A percentile compares a stretch with the other conserved stretches of the same genome.
Conservation (phyloP, 768 basidiomycete genomes). For the Tremella mesenterica region DNA sequence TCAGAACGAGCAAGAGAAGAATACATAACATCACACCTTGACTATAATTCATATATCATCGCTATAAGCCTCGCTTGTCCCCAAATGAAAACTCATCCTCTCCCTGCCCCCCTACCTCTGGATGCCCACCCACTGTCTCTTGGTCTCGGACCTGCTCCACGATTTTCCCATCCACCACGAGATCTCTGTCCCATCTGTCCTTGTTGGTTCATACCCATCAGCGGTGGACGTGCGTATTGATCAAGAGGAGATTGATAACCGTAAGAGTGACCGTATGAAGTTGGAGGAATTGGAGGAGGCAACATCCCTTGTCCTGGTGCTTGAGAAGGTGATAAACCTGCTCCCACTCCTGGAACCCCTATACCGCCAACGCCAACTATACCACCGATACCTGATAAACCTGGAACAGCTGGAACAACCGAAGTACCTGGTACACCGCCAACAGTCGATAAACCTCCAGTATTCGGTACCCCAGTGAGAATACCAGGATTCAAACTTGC, state of each 20-base stretch:
- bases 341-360: too few species aligned
- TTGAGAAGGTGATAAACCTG: too few species aligned
- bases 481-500: slow-evolving; percentile 21
- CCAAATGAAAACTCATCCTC: too few species aligned
- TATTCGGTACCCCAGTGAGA: background rate
- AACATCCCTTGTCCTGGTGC: too few species aligned
- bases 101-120: background rate
- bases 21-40: too few species aligned
- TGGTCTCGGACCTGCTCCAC: background rate
- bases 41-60: too few species aligned
- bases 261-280: too few species aligned
- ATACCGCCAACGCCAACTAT: too few species aligned
- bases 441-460: background rate
- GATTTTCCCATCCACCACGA: background rate
- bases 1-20: too few species aligned
- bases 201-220: too few species aligned
- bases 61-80: too few species aligned
- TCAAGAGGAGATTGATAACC: background rate
- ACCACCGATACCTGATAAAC: too few species aligned
- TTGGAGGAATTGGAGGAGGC: background rate
- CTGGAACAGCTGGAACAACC: background rate
- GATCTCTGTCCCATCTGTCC: background rate
- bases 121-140: slow-evolving; percentile 6
- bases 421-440: background rate
- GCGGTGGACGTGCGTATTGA: background rate